Evolutionary conservation across 768 basidiomycete species (phyloP), one percentile per base, ranked within the genome.

Genomic region (Mycena belliarum): DNA sequence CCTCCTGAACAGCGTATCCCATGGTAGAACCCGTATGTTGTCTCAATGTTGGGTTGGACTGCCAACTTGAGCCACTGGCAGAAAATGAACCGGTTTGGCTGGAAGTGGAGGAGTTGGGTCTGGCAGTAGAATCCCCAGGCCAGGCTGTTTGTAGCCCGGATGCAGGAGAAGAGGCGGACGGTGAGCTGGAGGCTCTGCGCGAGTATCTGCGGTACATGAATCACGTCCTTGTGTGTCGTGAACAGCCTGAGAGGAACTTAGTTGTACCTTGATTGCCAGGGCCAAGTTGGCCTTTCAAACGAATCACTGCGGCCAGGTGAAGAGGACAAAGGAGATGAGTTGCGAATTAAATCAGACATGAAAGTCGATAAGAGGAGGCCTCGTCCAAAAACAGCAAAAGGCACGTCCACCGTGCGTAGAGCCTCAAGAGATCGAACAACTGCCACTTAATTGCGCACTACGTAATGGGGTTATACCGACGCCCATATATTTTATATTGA

Each of bases 241-340:
- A 33, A 25, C 6, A 18, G 28, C n/a, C n/a, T n/a, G n/a, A n/a
- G n/a, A n/a, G n/a, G n/a, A n/a, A n/a, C n/a, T n/a, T n/a, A 15
- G n/a, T 14, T 11, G 21, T 32, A 63, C 62, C 62, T 59, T 57
- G 62, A 56, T 43, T 63, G 67, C 79, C 85, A 83, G 49, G 86
- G 85, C 81, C 85, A 86, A 59, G 82, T 80, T 25, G 84, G 83
- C 52, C 83, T 76, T 28, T 82, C 76, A 44, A 83, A 75, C 10
- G 79, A 69, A 38, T 80, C 74, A 16, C 72, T 69, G 9, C 81
- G 77, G 48, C 76, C 75, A 20, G 82, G 78, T 40, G 81, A 80
- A 26, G 79, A 74, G 42, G 76, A 76, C 47, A 73, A 60, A 42
- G 77, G 73, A 35, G 76, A 73, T 38, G 75, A 71, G 41, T 69